These are phyloP conservation scores for Aspergillus fumigatus DNA, from an alignment of 2,329 filamentous ascomycete genomes.

Conservation along the genomic window DNA sequence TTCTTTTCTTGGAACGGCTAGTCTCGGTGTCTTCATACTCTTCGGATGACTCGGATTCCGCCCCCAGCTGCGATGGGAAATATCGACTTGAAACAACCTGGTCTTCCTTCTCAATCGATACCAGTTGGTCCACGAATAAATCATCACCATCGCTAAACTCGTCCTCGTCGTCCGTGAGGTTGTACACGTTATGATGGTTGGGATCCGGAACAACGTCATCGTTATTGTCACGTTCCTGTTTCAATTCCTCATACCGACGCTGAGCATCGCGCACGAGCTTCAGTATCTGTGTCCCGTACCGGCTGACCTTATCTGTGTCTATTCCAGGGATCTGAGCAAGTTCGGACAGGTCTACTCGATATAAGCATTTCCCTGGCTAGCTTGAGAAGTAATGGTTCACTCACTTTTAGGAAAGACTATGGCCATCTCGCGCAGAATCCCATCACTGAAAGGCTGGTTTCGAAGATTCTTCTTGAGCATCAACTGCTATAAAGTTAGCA, in stretches of 20 bases:
- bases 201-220: constrained; percentile 46
- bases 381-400: background rate
- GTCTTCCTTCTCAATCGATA: constrained; percentile 21
- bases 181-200: constrained; percentile 44
- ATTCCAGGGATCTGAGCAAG: constrained; percentile 40
- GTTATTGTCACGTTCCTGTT: constrained; percentile 41
- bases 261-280: constrained; percentile 38
- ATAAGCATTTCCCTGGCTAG: constrained; percentile 8
- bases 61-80: constrained; percentile 24
- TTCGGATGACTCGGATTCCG: constrained; percentile 19
- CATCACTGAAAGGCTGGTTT: constrained; percentile 45
- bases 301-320: constrained; percentile 41
- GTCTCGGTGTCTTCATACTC: constrained; percentile 17
- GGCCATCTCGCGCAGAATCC: constrained; percentile 45
- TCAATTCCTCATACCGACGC: constrained; percentile 40
- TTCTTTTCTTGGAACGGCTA: constrained; percentile 19
- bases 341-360: constrained; percentile 31
- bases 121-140: constrained; percentile 26
- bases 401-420: constrained; percentile 43
- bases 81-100: constrained; percentile 30
- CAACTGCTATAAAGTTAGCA: constrained; percentile 28
- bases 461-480: constrained; percentile 41
- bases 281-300: constrained; percentile 42
- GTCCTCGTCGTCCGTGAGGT: constrained; percentile 41
- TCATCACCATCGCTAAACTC: constrained; percentile 34